phyloP scores from a whole-genome alignment of 2,329 filamentous ascomycete genomes.

The Aspergillus spinulosporus region DNA sequence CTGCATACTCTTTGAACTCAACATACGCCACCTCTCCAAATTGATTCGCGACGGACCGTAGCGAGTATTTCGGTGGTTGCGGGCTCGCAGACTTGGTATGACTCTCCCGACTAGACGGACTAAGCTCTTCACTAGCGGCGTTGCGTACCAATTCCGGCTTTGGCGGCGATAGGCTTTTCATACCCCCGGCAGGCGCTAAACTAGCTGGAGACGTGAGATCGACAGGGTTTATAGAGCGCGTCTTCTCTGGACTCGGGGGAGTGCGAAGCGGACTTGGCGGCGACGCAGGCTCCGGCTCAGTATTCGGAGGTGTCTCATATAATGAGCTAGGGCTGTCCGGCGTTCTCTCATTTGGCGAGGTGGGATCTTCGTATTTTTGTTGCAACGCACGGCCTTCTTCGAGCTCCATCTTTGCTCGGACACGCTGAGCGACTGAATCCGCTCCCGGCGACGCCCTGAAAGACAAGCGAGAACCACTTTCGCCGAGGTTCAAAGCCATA shows the following conservation, averaged over 20 bases:
- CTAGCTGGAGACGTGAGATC: conserved; percentile 29
- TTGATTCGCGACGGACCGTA: conserved; percentile 42
- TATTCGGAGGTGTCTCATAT: conserved; percentile 33
- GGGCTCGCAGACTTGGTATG: conserved; percentile 22
- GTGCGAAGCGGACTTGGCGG: conserved; percentile 31
- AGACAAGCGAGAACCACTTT: conserved; percentile 40
- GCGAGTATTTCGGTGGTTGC: conserved; percentile 35
- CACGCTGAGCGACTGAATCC: conserved; percentile 48
- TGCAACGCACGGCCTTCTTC: conserved; percentile 55
- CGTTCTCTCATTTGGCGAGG: conserved; percentile 29
- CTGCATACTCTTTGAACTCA: conserved; percentile 69
- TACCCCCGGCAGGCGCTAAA: conserved; percentile 25
- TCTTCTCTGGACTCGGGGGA: conserved; percentile 24
- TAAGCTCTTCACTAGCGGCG: conserved; percentile 13
- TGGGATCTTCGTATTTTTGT: conserved; percentile 39
- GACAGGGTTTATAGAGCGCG: conserved; percentile 25
- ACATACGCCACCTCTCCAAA: conserved; percentile 66
- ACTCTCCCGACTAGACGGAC: conserved; percentile 21
- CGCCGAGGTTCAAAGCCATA: conserved; percentile 31
- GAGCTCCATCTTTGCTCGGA: conserved; percentile 54
- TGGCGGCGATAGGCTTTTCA: conserved; percentile 22
- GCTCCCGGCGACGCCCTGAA: conserved; percentile 42
- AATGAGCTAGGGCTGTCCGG: conserved; percentile 27
- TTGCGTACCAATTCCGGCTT: conserved; percentile 14
- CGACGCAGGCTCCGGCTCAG: conserved; percentile 27